Percentiles rank a stretch among this genome's conserved stretches.
These are phyloP conservation scores for Pleurotus djamor DNA, from an alignment of 768 basidiomycete species.

Conservation along the genomic window DNA sequence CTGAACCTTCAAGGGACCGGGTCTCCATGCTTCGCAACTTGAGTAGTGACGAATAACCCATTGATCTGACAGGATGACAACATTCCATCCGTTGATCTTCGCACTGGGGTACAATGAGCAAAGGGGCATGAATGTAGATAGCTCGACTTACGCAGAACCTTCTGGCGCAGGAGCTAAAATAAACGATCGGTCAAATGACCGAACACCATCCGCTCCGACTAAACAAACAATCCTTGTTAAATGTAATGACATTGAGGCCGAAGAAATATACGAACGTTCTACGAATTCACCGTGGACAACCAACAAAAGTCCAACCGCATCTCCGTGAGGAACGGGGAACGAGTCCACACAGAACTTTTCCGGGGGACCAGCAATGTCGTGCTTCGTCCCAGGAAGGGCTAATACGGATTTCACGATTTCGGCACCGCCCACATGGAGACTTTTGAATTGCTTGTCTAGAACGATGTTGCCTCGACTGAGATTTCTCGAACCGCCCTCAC, in stretches of 20 bases:
- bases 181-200: slow-evolving; percentile 94
- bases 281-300: slow-evolving; percentile 88
- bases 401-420: slow-evolving; percentile 57
- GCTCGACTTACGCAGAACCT: slow-evolving; percentile 72
- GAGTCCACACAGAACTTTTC: slow-evolving; percentile 88
- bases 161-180: slow-evolving; percentile 79
- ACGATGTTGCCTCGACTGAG: slow-evolving; percentile 63
- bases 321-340: slow-evolving; percentile 69
- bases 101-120: slow-evolving; percentile 45
- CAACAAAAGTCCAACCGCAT: slow-evolving; percentile 62
- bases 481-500: slow-evolving; percentile 72
- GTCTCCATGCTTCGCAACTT: slow-evolving; percentile 74
- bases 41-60: slow-evolving; percentile 84
- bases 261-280: slow-evolving; percentile 65
- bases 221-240: background rate
- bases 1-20: slow-evolving; percentile 74
- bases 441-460: slow-evolving; percentile 58
- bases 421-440: slow-evolving; percentile 72
- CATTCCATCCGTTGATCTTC: slow-evolving; percentile 83
- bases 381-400: slow-evolving; percentile 73
- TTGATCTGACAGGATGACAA: slow-evolving; percentile 87
- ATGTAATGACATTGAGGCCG: background rate
- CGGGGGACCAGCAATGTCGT: slow-evolving; percentile 75
- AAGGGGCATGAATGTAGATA: slow-evolving; percentile 1
- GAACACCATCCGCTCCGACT: slow-evolving; percentile 60